Evolutionary conservation across 208 protist genomes (phyloP), one percentile per base, ranked within the genome.

Genomic region (Leishmania tarentolae): DNA sequence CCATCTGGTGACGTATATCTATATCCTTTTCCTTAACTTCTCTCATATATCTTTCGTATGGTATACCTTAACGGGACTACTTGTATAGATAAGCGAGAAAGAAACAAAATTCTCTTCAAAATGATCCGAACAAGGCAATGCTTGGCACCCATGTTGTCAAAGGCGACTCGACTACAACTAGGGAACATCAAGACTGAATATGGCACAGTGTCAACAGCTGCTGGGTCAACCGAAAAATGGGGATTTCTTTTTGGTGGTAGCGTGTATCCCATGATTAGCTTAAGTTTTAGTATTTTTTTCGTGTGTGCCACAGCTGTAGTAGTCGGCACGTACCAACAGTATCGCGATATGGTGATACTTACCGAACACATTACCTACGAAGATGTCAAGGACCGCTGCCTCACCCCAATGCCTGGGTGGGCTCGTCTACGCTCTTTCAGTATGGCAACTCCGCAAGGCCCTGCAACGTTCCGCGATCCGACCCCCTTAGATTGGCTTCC

Each of bases 401-500:
- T 97, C 13, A 97, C 92, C 15, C 94, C 94, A 13, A 97, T 97
- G 81, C 94, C 94, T 28, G 94, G 94, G 9, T 96, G 93, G 92
- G 91, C 91, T 44, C 87, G 92, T 74, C 83, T 97, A 61, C 87
- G 90, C 53, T 87, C 86, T 66, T 53, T 91, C 28, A 83, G 86
- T 47, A 95, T 97, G 69, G 88, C 90, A 52, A 92, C 83, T 37
- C 88, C 92, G 19, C 78, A 88, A 35, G 94, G 94, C 63, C 89
- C 90, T 47, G 78, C 90, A 74, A 96, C 94, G 40, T 96, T 91
- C 79, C 91, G 94, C 65, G 93, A 97, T 70, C 92, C 93, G 11
- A 97, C 92, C n/a, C 94, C 94, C 42, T 84, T 97, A 74, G 92
- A 97, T 78, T 97, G 94, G 94, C 86, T 97, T 17, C 94, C 94